Conservation (phyloP, 1,139 yeast species). For the Yamadazyma friedrichii region DNA sequence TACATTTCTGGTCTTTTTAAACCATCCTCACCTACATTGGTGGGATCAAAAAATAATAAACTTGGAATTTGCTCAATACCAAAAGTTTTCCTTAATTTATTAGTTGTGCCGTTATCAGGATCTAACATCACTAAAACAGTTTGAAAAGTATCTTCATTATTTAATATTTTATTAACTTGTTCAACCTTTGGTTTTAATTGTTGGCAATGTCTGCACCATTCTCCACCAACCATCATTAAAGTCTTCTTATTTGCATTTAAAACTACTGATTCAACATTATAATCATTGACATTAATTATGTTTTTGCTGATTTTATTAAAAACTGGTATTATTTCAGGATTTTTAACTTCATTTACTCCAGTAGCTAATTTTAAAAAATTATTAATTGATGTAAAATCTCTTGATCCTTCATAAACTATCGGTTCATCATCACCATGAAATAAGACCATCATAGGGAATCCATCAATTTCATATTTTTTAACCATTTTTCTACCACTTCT, state of each 20-base stretch:
- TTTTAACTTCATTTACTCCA: slow-evolving; percentile 16
- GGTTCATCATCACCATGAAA: slow-evolving; percentile 54
- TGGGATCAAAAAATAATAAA: slow-evolving; percentile 45
- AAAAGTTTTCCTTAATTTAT: slow-evolving; percentile 41
- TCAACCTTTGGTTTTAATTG: slow-evolving; percentile 62
- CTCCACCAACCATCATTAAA: slow-evolving; percentile 71
- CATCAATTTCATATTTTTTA: slow-evolving; percentile 54
- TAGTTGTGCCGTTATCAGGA: slow-evolving; percentile 38
- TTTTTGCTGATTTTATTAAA: background rate
- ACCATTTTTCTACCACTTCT: slow-evolving; percentile 53
- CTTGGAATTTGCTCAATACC: slow-evolving; percentile 53
- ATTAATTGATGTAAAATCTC: slow-evolving; percentile 45
- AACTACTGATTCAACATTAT: slow-evolving; percentile 53
- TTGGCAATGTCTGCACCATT: slow-evolving; percentile 81
- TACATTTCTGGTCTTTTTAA: slow-evolving; percentile 39
- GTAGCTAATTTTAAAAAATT: slow-evolving; percentile 46
- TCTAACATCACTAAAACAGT: slow-evolving; percentile 71
- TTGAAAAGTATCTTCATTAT: slow-evolving; percentile 47
- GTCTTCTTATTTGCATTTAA: slow-evolving; percentile 57
- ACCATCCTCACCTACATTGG: slow-evolving; percentile 28
- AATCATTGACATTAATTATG: slow-evolving; percentile 29
- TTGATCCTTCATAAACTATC: slow-evolving; percentile 45
- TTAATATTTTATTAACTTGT: slow-evolving; percentile 50
- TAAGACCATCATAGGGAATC: slow-evolving; percentile 65
- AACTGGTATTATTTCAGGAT: slow-evolving; percentile 17